Conservation (phyloP, 257 asterid species). For the Solanum piurae region DNA sequence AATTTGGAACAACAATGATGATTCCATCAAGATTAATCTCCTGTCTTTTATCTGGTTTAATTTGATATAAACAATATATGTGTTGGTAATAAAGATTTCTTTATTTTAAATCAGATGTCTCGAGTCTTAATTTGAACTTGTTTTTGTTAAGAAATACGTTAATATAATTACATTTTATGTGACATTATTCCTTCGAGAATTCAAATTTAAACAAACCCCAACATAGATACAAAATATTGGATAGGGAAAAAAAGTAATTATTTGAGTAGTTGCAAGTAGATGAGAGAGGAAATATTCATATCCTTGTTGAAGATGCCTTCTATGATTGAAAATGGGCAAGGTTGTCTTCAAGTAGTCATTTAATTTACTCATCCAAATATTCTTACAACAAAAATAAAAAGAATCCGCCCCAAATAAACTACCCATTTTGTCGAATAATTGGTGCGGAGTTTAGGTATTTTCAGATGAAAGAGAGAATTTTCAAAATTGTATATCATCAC, state of each 20-base stretch:
- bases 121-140: fast-evolving
- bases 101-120: background rate
- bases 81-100: background rate
- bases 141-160: background rate
- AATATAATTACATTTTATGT: background rate
- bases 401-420: background rate
- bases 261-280: background rate
- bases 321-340: slow-evolving; percentile 12
- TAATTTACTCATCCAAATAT: background rate
- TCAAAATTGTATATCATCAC: background rate
- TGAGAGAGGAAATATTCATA: slow-evolving; percentile 1
- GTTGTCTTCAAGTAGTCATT: slow-evolving; percentile 1
- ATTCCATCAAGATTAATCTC: slow-evolving; percentile 24
- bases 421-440: background rate
- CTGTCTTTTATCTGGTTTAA: background rate
- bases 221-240: background rate
- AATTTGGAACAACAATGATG: slow-evolving; percentile 16
- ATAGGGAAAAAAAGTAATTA: background rate
- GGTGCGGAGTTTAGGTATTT: no score
- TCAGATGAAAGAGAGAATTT: background rate
- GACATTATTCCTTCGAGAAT: fast-evolving
- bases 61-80: background rate
- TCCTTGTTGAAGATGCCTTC: slow-evolving; percentile 14
- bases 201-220: background rate
- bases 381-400: background rate